Evolutionary conservation across 805 yeast species (phyloP).

Genomic region (Myxozyma monticola): DNA sequence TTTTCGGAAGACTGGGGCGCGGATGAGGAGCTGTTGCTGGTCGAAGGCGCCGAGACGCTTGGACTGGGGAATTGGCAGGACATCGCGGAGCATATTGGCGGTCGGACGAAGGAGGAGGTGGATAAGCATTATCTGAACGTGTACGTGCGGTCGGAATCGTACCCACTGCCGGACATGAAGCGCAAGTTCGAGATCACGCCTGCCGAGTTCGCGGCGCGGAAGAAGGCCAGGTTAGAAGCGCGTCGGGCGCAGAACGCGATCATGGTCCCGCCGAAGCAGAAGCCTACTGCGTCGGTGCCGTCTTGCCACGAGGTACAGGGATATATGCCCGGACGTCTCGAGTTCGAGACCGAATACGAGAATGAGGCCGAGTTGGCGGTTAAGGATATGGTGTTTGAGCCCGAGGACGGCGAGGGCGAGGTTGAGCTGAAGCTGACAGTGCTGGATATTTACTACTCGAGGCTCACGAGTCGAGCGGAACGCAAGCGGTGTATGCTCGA

Average conservation of each 20-base stretch:
- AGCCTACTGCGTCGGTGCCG: slow-evolving; percentile 90
- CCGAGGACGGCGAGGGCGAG: slow-evolving; percentile 85
- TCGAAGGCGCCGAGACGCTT: slow-evolving; percentile 87
- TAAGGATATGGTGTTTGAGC: slow-evolving; percentile 93
- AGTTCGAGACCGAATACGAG: slow-evolving; percentile 94
- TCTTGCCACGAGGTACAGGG: slow-evolving; percentile 97
- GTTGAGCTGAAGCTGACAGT: slow-evolving; percentile 86
- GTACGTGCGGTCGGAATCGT: slow-evolving; percentile 66
- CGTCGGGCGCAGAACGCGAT: slow-evolving; percentile 58
- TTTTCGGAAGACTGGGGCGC: slow-evolving; percentile 87
- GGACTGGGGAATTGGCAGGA: slow-evolving; percentile 99
- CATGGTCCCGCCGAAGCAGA: slow-evolving; percentile 77
- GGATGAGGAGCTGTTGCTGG: slow-evolving; percentile 84
- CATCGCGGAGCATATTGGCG: slow-evolving; percentile 93
- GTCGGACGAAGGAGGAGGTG: slow-evolving; percentile 88
- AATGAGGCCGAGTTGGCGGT: slow-evolving; percentile 94
- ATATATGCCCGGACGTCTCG: slow-evolving; percentile 97
- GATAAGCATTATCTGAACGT: slow-evolving; percentile 73
- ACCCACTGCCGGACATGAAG: slow-evolving; percentile 87
- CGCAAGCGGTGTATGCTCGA: slow-evolving; percentile 78
- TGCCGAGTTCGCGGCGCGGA: slow-evolving; percentile 62
- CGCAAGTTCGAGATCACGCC: slow-evolving; percentile 68
- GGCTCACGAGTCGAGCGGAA: slow-evolving; percentile 89
- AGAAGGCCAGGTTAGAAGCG: slow-evolving; percentile 71
- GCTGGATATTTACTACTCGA: slow-evolving; percentile 83